phyloP scores from a whole-genome alignment of 495 filamentous ascomycete genomes.

The Trichoderma gamsii region DNA sequence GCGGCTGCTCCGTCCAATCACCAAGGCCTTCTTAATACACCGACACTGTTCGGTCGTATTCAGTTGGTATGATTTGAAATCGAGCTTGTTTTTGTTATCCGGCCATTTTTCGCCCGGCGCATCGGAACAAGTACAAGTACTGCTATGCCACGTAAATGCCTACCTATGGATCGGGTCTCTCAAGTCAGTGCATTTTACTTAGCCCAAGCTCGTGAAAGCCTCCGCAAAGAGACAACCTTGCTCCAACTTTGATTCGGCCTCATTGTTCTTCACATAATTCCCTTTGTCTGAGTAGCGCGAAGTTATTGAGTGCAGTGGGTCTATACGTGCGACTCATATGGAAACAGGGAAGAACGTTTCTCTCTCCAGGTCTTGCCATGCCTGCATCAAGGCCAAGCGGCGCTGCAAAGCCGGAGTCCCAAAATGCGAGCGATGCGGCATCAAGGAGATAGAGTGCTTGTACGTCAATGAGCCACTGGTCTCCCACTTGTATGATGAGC shows the following conservation, averaged over 20 bases:
- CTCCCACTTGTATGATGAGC: neutral
- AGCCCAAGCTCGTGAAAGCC: neutral
- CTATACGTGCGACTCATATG: neutral
- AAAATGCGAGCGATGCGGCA: neutral
- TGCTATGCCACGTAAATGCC: neutral
- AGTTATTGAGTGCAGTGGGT: neutral
- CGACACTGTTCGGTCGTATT: neutral
- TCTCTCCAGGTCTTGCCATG: neutral
- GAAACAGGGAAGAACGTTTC: neutral
- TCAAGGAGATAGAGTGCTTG: neutral
- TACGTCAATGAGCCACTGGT: neutral
- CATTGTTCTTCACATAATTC: neutral
- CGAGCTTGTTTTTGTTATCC: neutral
- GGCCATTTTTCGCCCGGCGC: neutral
- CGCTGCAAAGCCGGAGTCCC: neutral
- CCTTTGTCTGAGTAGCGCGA: neutral
- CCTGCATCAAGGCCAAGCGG: constrained; percentile 4
- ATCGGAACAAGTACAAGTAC: neutral
- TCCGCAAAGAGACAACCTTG: neutral
- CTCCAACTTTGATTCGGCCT: neutral
- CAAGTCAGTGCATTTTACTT: too few relatives aligned
- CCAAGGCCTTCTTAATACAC: neutral
- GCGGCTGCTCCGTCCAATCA: neutral
- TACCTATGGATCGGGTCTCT: too few relatives aligned
- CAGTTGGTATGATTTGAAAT: neutral